Evolutionary conservation across 305 asterid species (phyloP).

Genomic region (Euphrasia arctica): DNA sequence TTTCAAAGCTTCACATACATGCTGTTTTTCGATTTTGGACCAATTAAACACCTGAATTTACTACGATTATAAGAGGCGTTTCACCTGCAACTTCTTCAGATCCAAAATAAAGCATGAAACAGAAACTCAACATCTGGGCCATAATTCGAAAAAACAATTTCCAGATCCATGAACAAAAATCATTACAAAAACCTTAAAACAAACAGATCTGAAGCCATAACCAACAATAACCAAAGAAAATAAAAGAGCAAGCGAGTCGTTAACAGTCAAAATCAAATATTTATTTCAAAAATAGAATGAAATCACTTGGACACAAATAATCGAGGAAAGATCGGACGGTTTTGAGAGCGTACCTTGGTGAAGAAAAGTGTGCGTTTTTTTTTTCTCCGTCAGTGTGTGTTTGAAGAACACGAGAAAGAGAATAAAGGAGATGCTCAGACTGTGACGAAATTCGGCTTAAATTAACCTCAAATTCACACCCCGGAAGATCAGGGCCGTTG

Average conservation of each 20-base stretch:
- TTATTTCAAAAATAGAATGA: conserved; percentile 10
- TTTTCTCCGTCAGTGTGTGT: conserved; percentile 28
- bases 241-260: conserved; percentile 24
- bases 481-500: conserved; percentile 32
- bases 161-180: conserved; percentile 35
- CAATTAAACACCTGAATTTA: too few species aligned
- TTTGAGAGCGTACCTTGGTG: conserved; percentile 31
- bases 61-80: too few species aligned
- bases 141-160: conserved; percentile 11
- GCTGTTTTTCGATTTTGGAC: neutral
- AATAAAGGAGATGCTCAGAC: conserved; percentile 27
- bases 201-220: conserved; percentile 27
- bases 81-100: neutral
- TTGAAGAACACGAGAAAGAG: conserved; percentile 26
- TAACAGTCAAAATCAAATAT: conserved; percentile 20
- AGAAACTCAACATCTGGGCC: neutral
- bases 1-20: neutral
- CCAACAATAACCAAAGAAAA: neutral
- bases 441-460: conserved; percentile 37
- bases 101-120: conserved; percentile 7
- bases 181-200: conserved; percentile 18
- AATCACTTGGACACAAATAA: neutral
- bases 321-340: neutral
- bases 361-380: conserved; percentile 8
- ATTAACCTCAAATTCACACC: conserved; percentile 34